A percentile compares a stretch with the other conserved stretches of the same genome.
These are phyloP conservation scores for Ophiostoma montium DNA, from an alignment of 2,329 filamentous ascomycete genomes.

Conservation along the genomic window DNA sequence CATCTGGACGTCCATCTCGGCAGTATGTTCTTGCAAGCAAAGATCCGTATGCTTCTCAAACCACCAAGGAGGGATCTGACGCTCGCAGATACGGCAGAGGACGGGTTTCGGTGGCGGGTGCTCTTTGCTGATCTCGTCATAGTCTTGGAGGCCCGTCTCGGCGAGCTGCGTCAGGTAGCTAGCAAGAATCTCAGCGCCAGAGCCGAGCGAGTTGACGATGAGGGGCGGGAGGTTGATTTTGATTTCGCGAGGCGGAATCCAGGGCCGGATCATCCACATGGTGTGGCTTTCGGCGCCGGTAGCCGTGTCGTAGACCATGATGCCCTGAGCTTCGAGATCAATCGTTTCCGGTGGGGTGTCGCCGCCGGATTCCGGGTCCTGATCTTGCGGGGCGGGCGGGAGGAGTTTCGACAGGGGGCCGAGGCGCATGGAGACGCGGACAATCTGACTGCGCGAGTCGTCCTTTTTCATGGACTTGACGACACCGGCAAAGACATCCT, in stretches of 20 bases:
- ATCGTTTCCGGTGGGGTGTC: constrained; percentile 24
- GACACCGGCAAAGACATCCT: constrained; percentile 64
- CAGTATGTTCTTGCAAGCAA: constrained; percentile 87
- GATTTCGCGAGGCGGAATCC: constrained; percentile 75
- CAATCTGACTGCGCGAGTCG: constrained; percentile 81
- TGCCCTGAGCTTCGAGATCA: constrained; percentile 88
- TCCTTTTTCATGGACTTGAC: constrained; percentile 84
- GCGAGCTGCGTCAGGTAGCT: constrained; percentile 84
- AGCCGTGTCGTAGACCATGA: constrained; percentile 89
- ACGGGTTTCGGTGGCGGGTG: constrained; percentile 73
- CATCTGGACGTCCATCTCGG: constrained; percentile 96
- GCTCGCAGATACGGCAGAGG: constrained; percentile 91
- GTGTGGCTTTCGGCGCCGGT: constrained; percentile 84
- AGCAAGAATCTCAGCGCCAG: constrained; percentile 86
- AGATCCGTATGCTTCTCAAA: constrained; percentile 98
- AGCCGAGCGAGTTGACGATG: constrained; percentile 84
- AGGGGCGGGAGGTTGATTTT: constrained; percentile 85
- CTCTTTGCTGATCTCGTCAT: constrained; percentile 56
- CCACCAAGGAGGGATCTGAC: constrained; percentile 97
- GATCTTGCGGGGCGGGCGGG: constrained; percentile 16
- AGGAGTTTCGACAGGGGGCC: constrained; percentile 55
- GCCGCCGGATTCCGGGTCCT: neutral
- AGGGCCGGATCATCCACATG: constrained; percentile 99
- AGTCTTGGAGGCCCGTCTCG: constrained; percentile 65
- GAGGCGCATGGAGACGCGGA: constrained; percentile 62